Conservation (phyloP, 2,329 filamentous ascomycete species). For the Phaeosphaeria sp. region DNA sequence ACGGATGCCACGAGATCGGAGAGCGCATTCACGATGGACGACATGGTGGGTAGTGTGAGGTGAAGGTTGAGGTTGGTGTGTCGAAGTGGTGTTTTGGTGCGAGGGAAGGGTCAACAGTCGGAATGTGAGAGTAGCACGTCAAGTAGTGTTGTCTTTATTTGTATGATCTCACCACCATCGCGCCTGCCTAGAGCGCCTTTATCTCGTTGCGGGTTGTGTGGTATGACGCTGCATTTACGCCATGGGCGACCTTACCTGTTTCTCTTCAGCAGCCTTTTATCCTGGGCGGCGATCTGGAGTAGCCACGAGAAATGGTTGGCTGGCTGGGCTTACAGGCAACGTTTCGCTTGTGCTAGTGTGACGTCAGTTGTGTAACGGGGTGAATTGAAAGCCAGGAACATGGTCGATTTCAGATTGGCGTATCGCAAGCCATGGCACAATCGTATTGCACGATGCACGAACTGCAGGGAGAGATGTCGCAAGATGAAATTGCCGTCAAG, state of each 20-base stretch:
- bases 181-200: conserved; percentile 4
- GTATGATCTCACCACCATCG: background rate
- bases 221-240: conserved; percentile 33
- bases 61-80: background rate
- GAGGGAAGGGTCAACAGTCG: background rate
- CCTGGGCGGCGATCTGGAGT: conserved; percentile 10
- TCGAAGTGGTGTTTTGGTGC: background rate
- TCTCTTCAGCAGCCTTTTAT: conserved; percentile 7
- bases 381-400: background rate
- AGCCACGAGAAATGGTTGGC: conserved; percentile 18
- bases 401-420: background rate
- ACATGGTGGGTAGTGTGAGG: conserved; percentile 29
- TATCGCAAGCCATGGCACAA: background rate
- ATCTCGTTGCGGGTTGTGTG: background rate
- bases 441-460: background rate
- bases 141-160: background rate
- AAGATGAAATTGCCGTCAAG: background rate
- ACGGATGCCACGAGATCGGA: conserved; percentile 40
- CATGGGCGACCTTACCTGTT: conserved; percentile 14
- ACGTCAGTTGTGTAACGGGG: conserved; percentile 23
- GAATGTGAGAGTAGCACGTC: background rate
- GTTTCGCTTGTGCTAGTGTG: conserved; percentile 16
- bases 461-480: background rate
- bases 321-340: conserved; percentile 21
- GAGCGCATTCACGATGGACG: conserved; percentile 41